phyloP scores from a whole-genome alignment of 2,329 filamentous ascomycete species.

The Exophiala sp. region DNA sequence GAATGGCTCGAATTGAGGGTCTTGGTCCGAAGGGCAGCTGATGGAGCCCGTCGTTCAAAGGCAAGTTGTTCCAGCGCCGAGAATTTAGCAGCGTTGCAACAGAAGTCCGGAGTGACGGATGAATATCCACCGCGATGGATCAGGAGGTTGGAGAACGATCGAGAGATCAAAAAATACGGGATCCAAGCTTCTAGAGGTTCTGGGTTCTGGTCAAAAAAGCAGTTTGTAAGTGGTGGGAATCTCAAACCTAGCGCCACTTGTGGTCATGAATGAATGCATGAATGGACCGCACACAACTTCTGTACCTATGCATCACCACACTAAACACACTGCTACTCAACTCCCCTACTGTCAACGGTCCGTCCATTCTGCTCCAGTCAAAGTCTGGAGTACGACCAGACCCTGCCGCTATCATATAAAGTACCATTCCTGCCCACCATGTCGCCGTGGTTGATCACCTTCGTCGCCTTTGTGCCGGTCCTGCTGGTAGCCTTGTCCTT shows the following conservation, averaged over 20 bases:
- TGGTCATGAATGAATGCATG: too few relatives aligned
- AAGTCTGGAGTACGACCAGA: too few relatives aligned
- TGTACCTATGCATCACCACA: not conserved
- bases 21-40: not conserved
- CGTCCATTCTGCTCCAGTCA: too few relatives aligned
- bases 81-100: not conserved
- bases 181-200: too few relatives aligned
- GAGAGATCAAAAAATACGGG: too few relatives aligned
- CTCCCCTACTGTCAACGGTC: not conserved
- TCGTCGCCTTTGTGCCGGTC: conserved; percentile 22
- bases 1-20: not conserved
- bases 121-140: too few relatives aligned
- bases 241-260: not conserved
- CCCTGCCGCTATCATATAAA: conserved; percentile 4
- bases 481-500: conserved; percentile 24
- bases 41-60: not conserved
- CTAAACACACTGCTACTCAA: not conserved
- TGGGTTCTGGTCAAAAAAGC: not conserved
- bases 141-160: too few relatives aligned
- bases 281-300: not conserved
- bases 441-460: conserved; percentile 25
- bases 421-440: conserved; percentile 15
- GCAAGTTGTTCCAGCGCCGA: not conserved
- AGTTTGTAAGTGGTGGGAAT: not conserved
- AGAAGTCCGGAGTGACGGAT: too few relatives aligned